phyloP scores from a whole-genome alignment of 768 basidiomycete genomes.

The Lepiota venenata region DNA sequence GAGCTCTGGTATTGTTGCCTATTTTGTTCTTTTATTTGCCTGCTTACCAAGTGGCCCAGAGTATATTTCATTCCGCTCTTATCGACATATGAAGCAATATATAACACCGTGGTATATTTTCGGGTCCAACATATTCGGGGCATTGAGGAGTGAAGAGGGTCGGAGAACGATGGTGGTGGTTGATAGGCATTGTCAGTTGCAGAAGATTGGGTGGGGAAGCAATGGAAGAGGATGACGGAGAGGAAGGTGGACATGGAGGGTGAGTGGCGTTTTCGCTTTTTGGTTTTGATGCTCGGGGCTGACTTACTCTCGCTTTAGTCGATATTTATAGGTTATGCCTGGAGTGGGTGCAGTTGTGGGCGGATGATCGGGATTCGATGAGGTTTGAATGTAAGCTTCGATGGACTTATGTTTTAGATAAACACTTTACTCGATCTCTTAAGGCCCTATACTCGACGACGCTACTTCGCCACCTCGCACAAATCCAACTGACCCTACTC shows the following conservation, averaged over 20 bases:
- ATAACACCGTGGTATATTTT: conserved; percentile 91
- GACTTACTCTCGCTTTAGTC: conserved; percentile 33
- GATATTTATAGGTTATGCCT: conserved; percentile 83
- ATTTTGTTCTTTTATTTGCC: background rate
- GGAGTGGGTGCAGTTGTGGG: no score
- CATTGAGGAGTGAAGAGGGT: conserved; percentile 17
- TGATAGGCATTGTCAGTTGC: conserved; percentile 38
- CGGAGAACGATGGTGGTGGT: background rate
- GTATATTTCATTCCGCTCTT: conserved; percentile 92
- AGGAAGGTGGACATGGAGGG: conserved; percentile 90
- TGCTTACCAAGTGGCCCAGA: no score
- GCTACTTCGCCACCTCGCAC: no score
- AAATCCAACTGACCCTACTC: no score
- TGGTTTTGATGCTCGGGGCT: background rate
- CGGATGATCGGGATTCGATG: conserved; percentile 79
- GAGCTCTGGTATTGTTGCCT: conserved; percentile 19
- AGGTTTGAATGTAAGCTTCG: background rate
- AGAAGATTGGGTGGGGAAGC: conserved; percentile 85
- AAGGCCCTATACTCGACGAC: no score
- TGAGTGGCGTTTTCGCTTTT: conserved; percentile 31
- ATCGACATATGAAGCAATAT: conserved; percentile 79
- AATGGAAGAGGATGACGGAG: conserved; percentile 85
- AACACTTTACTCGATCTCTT: no score
- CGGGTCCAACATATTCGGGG: conserved; percentile 65
- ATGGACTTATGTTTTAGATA: no score